These are phyloP conservation scores for Hypholoma sublateritium DNA, from an alignment of 768 basidiomycete species.

Conservation along the genomic window DNA sequence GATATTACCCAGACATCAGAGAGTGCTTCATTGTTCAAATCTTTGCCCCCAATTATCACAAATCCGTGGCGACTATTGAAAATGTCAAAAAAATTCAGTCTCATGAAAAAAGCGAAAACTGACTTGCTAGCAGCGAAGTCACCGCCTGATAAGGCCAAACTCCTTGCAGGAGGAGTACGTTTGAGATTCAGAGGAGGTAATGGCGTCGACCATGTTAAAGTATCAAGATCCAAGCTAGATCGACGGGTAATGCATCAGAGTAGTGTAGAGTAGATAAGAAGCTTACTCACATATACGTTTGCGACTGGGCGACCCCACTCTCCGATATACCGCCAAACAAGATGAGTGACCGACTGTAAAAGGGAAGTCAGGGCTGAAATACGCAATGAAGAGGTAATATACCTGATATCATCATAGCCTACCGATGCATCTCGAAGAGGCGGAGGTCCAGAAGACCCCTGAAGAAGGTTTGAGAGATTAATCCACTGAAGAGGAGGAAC, in stretches of 20 bases:
- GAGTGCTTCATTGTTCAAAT: conserved; percentile 48
- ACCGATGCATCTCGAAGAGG: conserved; percentile 72
- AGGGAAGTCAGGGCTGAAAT: conserved; percentile 28
- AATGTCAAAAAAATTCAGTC: conserved; percentile 10
- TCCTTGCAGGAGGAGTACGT: conserved; percentile 57
- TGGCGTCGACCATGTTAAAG: conserved; percentile 61
- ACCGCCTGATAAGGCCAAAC: conserved; percentile 59
- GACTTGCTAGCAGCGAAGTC: conserved; percentile 86
- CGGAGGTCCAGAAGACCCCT: conserved; percentile 55
- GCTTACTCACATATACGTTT: conserved; percentile 63
- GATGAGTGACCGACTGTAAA: conserved; percentile 53
- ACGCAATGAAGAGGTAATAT: conserved; percentile 3
- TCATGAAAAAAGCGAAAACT: conserved; percentile 27
- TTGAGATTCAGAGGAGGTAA: conserved; percentile 47
- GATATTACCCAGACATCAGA: conserved; percentile 72
- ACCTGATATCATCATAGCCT: conserved; percentile 56
- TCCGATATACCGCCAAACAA: conserved; percentile 78
- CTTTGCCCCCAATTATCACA: conserved; percentile 72
- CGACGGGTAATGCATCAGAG: conserved; percentile 7
- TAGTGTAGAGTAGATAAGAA: conserved; percentile 1
- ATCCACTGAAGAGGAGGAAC: conserved; percentile 76
- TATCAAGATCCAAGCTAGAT: conserved; percentile 59
- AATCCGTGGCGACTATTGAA: conserved; percentile 68
- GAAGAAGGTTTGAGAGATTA: conserved; percentile 59
- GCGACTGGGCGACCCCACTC: conserved; percentile 57